phyloP scores from a whole-genome alignment of 768 basidiomycete genomes.

The Mycena albidolilacea region DNA sequence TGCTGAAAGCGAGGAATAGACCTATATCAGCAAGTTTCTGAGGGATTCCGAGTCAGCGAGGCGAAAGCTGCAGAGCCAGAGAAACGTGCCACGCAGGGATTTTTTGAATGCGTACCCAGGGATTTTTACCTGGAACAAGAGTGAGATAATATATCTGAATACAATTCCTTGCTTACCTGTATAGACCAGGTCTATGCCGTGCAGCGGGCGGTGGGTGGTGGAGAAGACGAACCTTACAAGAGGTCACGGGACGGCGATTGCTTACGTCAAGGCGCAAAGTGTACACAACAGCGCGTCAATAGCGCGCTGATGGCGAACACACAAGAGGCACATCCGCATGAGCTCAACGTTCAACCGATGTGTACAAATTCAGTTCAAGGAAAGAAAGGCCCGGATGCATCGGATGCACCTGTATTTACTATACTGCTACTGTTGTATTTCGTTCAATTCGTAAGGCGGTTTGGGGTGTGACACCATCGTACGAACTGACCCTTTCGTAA shows the following conservation, averaged over 20 bases:
- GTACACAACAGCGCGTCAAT: slow-evolving; percentile 1
- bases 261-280: background rate
- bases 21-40: background rate
- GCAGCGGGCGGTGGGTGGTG: slow-evolving; percentile 8
- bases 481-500: too few relatives aligned
- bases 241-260: slow-evolving; percentile 8
- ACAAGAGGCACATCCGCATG: too few relatives aligned
- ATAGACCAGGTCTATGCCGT: background rate
- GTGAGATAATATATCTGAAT: background rate
- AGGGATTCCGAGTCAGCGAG: background rate
- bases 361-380: too few relatives aligned
- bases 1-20: too few relatives aligned
- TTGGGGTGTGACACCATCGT: too few relatives aligned
- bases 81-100: background rate
- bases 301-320: too few relatives aligned
- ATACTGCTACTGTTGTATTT: too few relatives aligned
- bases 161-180: background rate
- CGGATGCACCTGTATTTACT: too few relatives aligned
- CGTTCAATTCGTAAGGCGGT: too few relatives aligned
- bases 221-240: slow-evolving; percentile 21
- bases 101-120: background rate
- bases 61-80: too few relatives aligned
- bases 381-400: too few relatives aligned
- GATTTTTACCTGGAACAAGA: background rate
- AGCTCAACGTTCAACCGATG: too few relatives aligned